Conservation (phyloP, 139 green algal genomes). For the Micractinium conductrix region DNA sequence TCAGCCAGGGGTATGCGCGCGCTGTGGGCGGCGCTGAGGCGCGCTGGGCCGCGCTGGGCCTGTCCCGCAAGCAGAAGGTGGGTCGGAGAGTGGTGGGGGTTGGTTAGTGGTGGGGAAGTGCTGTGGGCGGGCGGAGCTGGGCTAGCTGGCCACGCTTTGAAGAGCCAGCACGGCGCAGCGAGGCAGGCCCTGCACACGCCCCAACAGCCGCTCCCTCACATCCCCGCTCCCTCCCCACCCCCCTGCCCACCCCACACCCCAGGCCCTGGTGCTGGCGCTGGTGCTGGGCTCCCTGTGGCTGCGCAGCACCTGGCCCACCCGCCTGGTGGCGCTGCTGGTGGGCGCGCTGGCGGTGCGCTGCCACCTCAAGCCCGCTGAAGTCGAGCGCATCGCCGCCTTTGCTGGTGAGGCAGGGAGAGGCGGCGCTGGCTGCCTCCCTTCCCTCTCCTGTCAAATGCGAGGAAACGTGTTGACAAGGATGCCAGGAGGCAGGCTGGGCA, state of each 20-base stretch:
- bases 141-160: too few relatives aligned
- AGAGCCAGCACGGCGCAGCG: too few relatives aligned
- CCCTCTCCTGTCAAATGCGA: too few relatives aligned
- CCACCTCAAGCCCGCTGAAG: slow-evolving; percentile 49
- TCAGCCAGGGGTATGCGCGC: background rate
- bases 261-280: slow-evolving; percentile 21
- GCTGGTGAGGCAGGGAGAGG: too few relatives aligned
- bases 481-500: too few relatives aligned
- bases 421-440: too few relatives aligned
- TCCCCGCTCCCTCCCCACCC: too few relatives aligned
- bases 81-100: background rate
- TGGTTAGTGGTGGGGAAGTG: background rate
- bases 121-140: too few relatives aligned
- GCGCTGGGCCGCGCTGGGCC: slow-evolving; percentile 41
- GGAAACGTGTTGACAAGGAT: too few relatives aligned
- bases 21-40: background rate
- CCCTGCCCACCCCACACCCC: background rate
- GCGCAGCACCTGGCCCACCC: slow-evolving; percentile 38
- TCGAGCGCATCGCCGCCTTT: slow-evolving; percentile 35
- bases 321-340: slow-evolving; percentile 41
- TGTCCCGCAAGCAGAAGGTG: slow-evolving; percentile 40
- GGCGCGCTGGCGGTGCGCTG: slow-evolving; percentile 47
- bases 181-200: too few relatives aligned
- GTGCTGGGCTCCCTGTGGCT: slow-evolving; percentile 38
- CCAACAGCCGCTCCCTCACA: too few relatives aligned